A percentile compares a stretch with the other conserved stretches of the same genome.
These are phyloP conservation scores for Talaromyces ruber DNA, from an alignment of 495 filamentous ascomycete species.

Conservation along the genomic window DNA sequence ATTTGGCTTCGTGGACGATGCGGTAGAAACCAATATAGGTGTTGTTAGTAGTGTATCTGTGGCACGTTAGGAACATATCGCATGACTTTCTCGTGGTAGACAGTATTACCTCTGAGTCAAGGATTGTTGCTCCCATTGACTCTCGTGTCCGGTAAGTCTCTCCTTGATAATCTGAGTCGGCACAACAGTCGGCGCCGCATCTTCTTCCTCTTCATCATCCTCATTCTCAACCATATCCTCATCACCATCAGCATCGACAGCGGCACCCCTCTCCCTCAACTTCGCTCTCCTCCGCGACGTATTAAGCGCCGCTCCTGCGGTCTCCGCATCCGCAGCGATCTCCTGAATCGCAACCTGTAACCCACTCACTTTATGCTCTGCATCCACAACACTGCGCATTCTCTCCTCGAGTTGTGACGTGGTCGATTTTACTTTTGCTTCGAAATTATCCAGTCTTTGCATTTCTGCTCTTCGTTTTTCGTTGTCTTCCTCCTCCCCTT, in stretches of 20 bases:
- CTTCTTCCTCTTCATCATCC: slow-evolving; percentile 17
- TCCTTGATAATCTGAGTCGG: slow-evolving; percentile 21
- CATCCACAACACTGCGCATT: slow-evolving; percentile 33
- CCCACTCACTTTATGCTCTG: slow-evolving; percentile 20
- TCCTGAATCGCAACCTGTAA: slow-evolving; percentile 22
- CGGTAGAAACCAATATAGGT: slow-evolving; percentile 71
- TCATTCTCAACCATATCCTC: slow-evolving; percentile 14
- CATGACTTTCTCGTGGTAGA: background rate
- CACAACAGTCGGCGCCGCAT: slow-evolving; percentile 16
- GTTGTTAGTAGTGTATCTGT: slow-evolving; percentile 65
- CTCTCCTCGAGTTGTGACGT: slow-evolving; percentile 30
- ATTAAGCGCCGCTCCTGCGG: slow-evolving; percentile 7
- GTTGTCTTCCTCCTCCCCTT: slow-evolving; percentile 5
- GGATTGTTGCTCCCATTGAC: slow-evolving; percentile 25
- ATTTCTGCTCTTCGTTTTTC: slow-evolving; percentile 7
- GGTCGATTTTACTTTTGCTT: slow-evolving; percentile 19
- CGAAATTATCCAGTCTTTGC: slow-evolving; percentile 18
- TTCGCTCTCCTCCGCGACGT: slow-evolving; percentile 16
- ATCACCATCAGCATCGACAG: slow-evolving; percentile 11
- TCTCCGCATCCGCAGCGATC: slow-evolving; percentile 20
- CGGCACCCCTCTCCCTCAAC: slow-evolving; percentile 9
- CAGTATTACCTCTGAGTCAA: slow-evolving; percentile 25
- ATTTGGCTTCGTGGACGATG: slow-evolving; percentile 65
- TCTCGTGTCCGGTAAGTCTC: slow-evolving; percentile 15
- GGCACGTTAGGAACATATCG: background rate